Base-by-base conservation (phyloP, 2,329 filamentous ascomycete genomes). In the Penicillium rolfsii region DNA sequence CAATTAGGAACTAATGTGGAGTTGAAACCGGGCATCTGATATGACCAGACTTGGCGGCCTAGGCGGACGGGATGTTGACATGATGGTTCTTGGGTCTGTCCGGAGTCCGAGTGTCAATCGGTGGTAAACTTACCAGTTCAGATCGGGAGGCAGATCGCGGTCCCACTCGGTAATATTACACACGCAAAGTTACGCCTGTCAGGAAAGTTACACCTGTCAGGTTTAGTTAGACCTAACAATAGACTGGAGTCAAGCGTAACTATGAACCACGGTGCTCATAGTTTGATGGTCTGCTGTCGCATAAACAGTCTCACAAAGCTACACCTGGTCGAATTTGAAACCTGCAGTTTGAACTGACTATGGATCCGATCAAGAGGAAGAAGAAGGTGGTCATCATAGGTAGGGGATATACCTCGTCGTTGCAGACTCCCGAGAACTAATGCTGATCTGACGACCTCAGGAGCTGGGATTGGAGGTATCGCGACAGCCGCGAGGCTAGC, bases 401-500 rank as follows among this genome's bases (percentile, higher is more conserved):
- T 52, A 16, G 26, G 49, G 16, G 4, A 12, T 6, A 16, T 26
- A 7, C 5, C 8, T 14, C 3, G 9, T 22, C 35, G 5, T 5
- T 19, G 4, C 16, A 16, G 19, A 5, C 12, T 50, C 22, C 6
- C 6, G 9, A 12, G 5, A 50, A 8, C 19, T 22, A 38, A 16
- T 6, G n/a, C 49, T 52, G 9, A 52, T 35, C 6, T 3, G n/a
- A 9, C 16, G 22, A 12, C 12, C 6, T 1, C 26, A 56, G 54
- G 54, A n/a, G 54, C 54, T 24, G 54, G 54, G 19, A 40, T 56
- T 2, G 54, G 54, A 24, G 54, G 54, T 16, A 48, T 56, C 19
- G 54, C 54, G 48, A 56, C 54, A 2, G 54, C 54, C 26, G 54
- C 54, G 22, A 46, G 54, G 7, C 30, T 56, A n/a, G 54, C 54